Evolutionary conservation across 441 rosid species (phyloP).

Genomic region (Croton laevigatus): DNA sequence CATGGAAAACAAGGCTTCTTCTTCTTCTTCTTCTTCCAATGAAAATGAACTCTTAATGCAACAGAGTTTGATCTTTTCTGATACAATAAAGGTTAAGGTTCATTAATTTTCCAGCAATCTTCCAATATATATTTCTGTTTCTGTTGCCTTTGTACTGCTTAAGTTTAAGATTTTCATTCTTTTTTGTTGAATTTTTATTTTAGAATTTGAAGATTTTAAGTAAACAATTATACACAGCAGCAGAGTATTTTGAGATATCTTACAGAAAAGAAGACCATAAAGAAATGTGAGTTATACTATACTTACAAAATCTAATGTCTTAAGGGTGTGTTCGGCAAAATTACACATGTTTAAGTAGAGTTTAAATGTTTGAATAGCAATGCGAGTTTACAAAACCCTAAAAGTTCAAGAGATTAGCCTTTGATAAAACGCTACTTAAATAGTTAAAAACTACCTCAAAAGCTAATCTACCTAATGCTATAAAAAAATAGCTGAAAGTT

Average conservation of each 20-base stretch:
- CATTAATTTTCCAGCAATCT: not conserved
- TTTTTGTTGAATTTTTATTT: not conserved
- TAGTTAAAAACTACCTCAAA: too few relatives aligned
- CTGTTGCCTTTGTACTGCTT: not conserved
- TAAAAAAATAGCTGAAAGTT: too few relatives aligned
- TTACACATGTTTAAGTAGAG: too few relatives aligned
- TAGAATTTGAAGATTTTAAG: conserved; percentile 75
- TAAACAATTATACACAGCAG: conserved; percentile 81
- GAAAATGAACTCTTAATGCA: conserved; percentile 72
- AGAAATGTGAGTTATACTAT: conserved; percentile 44
- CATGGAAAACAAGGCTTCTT: conserved; percentile 35
- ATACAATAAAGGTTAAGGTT: conserved; percentile 54
- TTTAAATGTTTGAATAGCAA: too few relatives aligned
- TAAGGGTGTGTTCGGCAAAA: too few relatives aligned
- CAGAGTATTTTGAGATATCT: conserved; percentile 75
- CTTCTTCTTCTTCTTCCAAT: conserved; percentile 48
- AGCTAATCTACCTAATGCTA: too few relatives aligned
- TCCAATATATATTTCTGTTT: conserved; percentile 5
- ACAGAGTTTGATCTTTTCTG: conserved; percentile 64
- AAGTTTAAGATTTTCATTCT: not conserved
- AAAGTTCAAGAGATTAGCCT: too few relatives aligned
- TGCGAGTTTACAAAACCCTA: too few relatives aligned
- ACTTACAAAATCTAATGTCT: not conserved
- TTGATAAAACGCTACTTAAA: too few relatives aligned
- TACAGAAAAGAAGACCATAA: conserved; percentile 56